A percentile compares a stretch with the other conserved stretches of the same genome.
Evolutionary conservation across 2,329 filamentous ascomycete genomes (phyloP).

Genomic region (Polychaeton citri): DNA sequence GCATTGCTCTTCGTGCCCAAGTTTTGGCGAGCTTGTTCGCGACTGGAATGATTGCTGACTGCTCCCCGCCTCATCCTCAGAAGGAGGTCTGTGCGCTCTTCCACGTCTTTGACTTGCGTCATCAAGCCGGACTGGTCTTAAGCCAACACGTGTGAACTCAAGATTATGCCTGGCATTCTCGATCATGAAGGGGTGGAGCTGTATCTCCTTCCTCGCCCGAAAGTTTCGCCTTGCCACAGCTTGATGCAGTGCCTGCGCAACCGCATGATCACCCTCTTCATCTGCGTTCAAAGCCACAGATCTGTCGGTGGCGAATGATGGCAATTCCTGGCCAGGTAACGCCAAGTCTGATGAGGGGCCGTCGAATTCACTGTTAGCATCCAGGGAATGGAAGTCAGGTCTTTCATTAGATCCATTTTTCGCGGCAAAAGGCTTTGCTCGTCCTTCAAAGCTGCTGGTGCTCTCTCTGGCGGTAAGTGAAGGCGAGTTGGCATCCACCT

Average conservation of each 20-base stretch:
- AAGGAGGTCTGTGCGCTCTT: not conserved
- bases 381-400: not conserved
- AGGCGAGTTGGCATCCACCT: slow-evolving; percentile 1
- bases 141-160: slow-evolving; percentile 28
- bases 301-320: not conserved
- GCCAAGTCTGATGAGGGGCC: not conserved
- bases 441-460: too few species aligned
- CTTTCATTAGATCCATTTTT: not conserved
- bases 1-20: too few species aligned
- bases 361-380: not conserved
- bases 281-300: too few species aligned
- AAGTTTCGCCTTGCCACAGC: slow-evolving; percentile 18
- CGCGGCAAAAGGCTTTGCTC: too few species aligned
- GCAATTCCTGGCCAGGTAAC: not conserved
- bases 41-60: not conserved
- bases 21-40: too few species aligned
- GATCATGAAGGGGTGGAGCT: slow-evolving; percentile 35
- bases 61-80: slow-evolving; percentile 1
- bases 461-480: too few species aligned
- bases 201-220: slow-evolving; percentile 33
- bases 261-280: not conserved
- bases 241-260: not conserved
- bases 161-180: slow-evolving; percentile 31
- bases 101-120: slow-evolving; percentile 1
- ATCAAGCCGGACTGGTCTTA: slow-evolving; percentile 28